Evolutionary conservation across 768 basidiomycete genomes (phyloP), one percentile per base, ranked within the genome.

Genomic region (Collybiopsis confluens): DNA sequence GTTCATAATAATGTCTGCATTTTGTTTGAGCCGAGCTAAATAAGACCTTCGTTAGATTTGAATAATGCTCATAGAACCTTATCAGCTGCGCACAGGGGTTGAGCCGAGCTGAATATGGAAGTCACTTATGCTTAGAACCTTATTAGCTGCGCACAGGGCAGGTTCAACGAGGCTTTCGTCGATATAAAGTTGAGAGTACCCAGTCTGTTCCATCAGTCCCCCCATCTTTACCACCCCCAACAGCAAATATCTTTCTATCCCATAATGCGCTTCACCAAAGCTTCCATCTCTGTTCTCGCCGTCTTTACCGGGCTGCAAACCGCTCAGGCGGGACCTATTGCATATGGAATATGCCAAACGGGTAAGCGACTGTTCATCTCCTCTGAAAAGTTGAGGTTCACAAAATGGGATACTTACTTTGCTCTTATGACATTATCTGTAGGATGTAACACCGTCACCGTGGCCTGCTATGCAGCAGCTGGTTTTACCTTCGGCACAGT

Each of bases 381-480:
- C 6, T 2, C 49, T 11, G 15, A 21, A 11, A n/a, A n/a, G 36
- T 36, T 27, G 36, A 18, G 23, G 26, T 21, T 11, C n/a, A 11
- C 13, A n/a, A n/a, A n/a, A n/a, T n/a, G n/a, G n/a, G 18, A 41
- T n/a, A 20, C 16, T 30, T 37, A 15, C 18, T n/a, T 33, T 24
- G 18, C 27, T 4, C 18, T 57, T n/a, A n/a, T n/a, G n/a, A n/a
- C n/a, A n/a, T n/a, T n/a, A n/a, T n/a, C 60, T n/a, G 21, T 41
- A 68, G 68, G 66, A 1, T 71, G 71, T 52, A 71, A 70, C 54
- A 47, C 55, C 8, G 47, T 66, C 8, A 72, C 64, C 2, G 73
- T 73, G 11, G 72, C 74, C 3, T 76, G 74, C 58, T 76, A 76
- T 41, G 70, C 70, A 6, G 72, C 58, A 2, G 74, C 74, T 0